Percentiles rank a stretch among this genome's conserved stretches.
Evolutionary conservation across 495 filamentous ascomycete species (phyloP).

Genomic region (Podospora pseudopauciseta): DNA sequence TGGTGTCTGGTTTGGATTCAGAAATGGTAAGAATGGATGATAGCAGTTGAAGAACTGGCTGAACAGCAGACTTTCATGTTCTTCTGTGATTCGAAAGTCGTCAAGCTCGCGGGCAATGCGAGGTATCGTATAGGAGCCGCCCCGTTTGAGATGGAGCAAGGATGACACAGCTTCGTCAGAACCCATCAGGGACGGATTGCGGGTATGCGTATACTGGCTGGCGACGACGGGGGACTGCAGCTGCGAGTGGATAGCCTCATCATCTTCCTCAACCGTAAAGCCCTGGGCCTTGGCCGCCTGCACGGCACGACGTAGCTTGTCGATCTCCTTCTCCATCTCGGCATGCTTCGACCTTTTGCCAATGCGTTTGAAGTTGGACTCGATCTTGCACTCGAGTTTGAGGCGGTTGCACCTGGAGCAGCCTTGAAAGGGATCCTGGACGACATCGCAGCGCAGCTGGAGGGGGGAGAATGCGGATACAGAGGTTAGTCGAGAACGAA

Average conservation of each 20-base stretch:
- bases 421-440: conserved; percentile 75
- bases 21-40: conserved; percentile 81
- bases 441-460: conserved; percentile 81
- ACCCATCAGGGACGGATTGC: conserved; percentile 63
- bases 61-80: conserved; percentile 72
- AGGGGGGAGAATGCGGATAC: background rate
- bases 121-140: conserved; percentile 51
- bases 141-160: conserved; percentile 66
- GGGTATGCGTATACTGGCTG: conserved; percentile 53
- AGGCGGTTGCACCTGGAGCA: conserved; percentile 84
- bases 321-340: conserved; percentile 88
- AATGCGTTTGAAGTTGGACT: conserved; percentile 88
- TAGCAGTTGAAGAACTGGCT: conserved; percentile 76
- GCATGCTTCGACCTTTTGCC: conserved; percentile 88
- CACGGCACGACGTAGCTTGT: conserved; percentile 48
- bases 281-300: conserved; percentile 47
- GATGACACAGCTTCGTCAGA: conserved; percentile 83
- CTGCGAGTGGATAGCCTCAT: conserved; percentile 47
- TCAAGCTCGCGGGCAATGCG: conserved; percentile 59
- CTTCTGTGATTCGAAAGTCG: conserved; percentile 67
- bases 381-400: conserved; percentile 85
- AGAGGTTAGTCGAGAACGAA: conserved; percentile 13
- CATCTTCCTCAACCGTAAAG: conserved; percentile 49
- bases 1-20: conserved; percentile 65
- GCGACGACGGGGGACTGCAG: conserved; percentile 55